Evolutionary conservation across 768 basidiomycete species (phyloP).

Genomic region (Calocera viscosa): DNA sequence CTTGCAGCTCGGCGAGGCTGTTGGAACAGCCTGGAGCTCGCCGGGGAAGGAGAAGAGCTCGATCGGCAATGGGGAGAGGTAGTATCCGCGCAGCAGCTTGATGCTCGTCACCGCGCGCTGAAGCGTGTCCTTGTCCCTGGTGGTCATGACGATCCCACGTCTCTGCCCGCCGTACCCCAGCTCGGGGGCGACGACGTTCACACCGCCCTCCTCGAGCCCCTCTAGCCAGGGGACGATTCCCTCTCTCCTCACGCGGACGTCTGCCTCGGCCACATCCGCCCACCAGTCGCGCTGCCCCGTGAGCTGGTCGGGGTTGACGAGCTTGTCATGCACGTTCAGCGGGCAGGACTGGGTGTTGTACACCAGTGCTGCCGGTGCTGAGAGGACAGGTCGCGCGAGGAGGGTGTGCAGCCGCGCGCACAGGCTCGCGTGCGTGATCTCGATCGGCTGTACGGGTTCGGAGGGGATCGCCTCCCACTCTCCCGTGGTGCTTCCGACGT

Average conservation of each 20-base stretch:
- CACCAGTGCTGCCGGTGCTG: constrained; percentile 17
- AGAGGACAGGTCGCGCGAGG: constrained; percentile 22
- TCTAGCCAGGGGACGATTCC: constrained; percentile 24
- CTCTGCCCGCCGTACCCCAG: constrained; percentile 14
- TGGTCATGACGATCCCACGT: constrained; percentile 29
- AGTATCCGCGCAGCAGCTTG: constrained; percentile 24
- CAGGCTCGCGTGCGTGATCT: neutral
- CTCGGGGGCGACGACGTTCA: constrained; percentile 17
- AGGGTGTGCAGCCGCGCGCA: constrained; percentile 21
- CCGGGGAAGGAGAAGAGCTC: constrained; percentile 32
- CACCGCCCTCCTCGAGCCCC: constrained; percentile 20
- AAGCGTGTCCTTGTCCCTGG: constrained; percentile 32
- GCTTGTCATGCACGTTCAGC: constrained; percentile 20
- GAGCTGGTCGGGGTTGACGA: constrained; percentile 30
- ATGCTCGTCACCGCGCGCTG: constrained; percentile 26
- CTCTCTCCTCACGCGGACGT: constrained; percentile 21
- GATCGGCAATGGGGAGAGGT: constrained; percentile 27
- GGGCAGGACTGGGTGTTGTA: constrained; percentile 25
- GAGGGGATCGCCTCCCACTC: constrained; percentile 5
- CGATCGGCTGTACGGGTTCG: neutral
- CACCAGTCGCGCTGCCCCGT: constrained; percentile 26
- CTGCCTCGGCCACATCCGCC: constrained; percentile 19
- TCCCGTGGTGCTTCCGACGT: no score
- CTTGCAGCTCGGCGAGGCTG: constrained; percentile 21
- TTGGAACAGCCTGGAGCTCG: constrained; percentile 25